Base-by-base conservation (phyloP, 495 filamentous ascomycete genomes). In the Lichina pygmaea region DNA sequence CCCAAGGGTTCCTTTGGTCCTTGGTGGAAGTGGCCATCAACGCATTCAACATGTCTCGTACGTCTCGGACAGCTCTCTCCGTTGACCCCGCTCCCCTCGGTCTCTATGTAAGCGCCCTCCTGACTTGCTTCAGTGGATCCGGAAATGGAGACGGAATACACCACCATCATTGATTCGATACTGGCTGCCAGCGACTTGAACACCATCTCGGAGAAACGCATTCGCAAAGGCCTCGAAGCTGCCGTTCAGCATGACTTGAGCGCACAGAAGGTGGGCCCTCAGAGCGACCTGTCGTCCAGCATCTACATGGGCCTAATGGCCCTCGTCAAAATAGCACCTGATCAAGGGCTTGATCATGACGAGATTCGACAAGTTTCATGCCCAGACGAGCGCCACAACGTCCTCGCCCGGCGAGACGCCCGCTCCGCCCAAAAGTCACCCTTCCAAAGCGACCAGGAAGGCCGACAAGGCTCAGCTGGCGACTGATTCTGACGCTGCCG, bases 131-230 rank as follows among this genome's bases (percentile, higher is more conserved):
- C 24, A 24, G 24, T 24, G 24, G 24, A 24, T 24, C 53, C 68
- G 43, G 76, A 79, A 47, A 64, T 72, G 51, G 66, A 69, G 59
- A 64, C 67, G 34, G 63, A 75, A 48, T 95, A 83, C 60, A 75
- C 71, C 42, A 70, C 70, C 51, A 79, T 94, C 61, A 94, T 97
- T 58, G 89, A 97, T 56, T 70, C 63, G n/a, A 93, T 97, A 51
- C 67, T 97, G 17, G 70, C 68, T 11, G 67, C 66, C 31, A 80
- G 81, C 50, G 84, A 97, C 52, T 71, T 97, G 40, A 71, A 78
- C 46, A 93, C 84, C 34, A 78, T 97, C 48, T 91, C 89, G 30
- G 79, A 83, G 51, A 95, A 95, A 63, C 73, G 77, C 57, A 82
- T 95, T 53, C 80, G 89, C 50, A 80, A 83, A 58, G 80, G 77